Evolutionary conservation across 495 filamentous ascomycete genomes (phyloP), one percentile per base, ranked within the genome.

Genomic region (Cercophora samala): DNA sequence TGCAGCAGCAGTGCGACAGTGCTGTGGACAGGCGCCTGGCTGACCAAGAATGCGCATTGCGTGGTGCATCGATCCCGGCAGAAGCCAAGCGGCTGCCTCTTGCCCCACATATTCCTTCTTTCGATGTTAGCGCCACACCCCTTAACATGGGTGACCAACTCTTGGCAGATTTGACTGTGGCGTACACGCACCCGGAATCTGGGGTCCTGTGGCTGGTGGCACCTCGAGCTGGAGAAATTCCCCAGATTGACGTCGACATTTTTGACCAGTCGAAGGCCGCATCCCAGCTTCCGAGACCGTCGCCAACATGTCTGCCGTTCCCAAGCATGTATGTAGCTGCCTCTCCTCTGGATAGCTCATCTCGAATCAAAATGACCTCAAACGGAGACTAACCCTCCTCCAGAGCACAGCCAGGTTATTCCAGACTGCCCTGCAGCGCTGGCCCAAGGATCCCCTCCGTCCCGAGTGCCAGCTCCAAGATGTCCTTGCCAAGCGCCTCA

Each of bases 361-460:
- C 13, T 17, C 11, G 13, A 1, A 17, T n/a, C 37, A 66, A 29
- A 29, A 29, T 29, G 4, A 29, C 8, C 26, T 29, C 26, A 4
- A 29, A 29, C 4, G 2, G 18, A 59, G 24, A 18, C 56, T 64
- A 1, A 64, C 62, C 5, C 5, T 11, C 32, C 54, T 25, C 25
- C 69, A 74, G 72, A 37, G 68, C 69, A 72, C 70, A 22, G 63
- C 61, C 32, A 64, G 64, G 32, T 68, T 69, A 53, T 74, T 87
- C 81, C 81, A 87, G 64, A 87, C 84, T 78, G 88, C 90, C 66
- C 80, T 96, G 63, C 80, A 83, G 69, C 87, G 86, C 70, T 97
- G 93, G 93, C 93, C 93, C 59, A 81, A 82, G 67, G 91, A 96
- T 74, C 73, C 77, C 54, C 86, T 97, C 63, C 91, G 93, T 2